These are phyloP conservation scores for Leishmania tarentolae DNA, from an alignment of 208 protist genomes.

Conservation along the genomic window DNA sequence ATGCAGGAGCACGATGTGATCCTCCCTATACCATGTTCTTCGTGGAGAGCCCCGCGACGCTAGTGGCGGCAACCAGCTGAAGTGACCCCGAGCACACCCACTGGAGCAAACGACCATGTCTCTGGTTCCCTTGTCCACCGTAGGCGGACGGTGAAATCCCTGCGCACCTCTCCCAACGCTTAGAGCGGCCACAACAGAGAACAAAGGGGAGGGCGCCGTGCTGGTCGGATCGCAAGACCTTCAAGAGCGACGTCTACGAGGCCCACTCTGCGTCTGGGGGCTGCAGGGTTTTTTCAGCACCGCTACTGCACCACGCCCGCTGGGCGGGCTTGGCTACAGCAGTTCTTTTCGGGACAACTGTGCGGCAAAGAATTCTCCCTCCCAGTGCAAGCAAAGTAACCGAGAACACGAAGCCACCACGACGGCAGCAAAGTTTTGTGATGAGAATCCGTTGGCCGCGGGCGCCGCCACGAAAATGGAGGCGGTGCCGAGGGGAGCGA, in stretches of 20 bases:
- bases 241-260: slow-evolving; percentile 62
- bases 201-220: slow-evolving; percentile 52
- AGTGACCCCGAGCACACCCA: slow-evolving; percentile 17
- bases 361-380: slow-evolving; percentile 54
- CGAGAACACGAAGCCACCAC: slow-evolving; percentile 3
- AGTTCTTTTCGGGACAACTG: slow-evolving; percentile 58
- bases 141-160: slow-evolving; percentile 44
- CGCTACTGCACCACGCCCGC: slow-evolving; percentile 38
- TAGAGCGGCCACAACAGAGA: slow-evolving; percentile 49
- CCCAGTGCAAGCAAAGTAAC: slow-evolving; percentile 15
- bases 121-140: slow-evolving; percentile 39
- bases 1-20: slow-evolving; percentile 38
- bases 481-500: slow-evolving; percentile 26
- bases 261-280: slow-evolving; percentile 51
- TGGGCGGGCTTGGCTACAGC: slow-evolving; percentile 55
- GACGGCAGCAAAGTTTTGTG: slow-evolving; percentile 43
- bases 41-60: slow-evolving; percentile 37
- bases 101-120: slow-evolving; percentile 47
- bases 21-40: slow-evolving; percentile 35
- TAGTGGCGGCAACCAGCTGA: not conserved
- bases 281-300: slow-evolving; percentile 46
- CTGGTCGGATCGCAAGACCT: slow-evolving; percentile 49
- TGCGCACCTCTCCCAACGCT: slow-evolving; percentile 44
- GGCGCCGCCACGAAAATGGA: slow-evolving; percentile 24
- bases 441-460: slow-evolving; percentile 30